These are phyloP conservation scores for Phlebiopsis flavidoalba DNA, from an alignment of 768 basidiomycete species.

Conservation along the genomic window DNA sequence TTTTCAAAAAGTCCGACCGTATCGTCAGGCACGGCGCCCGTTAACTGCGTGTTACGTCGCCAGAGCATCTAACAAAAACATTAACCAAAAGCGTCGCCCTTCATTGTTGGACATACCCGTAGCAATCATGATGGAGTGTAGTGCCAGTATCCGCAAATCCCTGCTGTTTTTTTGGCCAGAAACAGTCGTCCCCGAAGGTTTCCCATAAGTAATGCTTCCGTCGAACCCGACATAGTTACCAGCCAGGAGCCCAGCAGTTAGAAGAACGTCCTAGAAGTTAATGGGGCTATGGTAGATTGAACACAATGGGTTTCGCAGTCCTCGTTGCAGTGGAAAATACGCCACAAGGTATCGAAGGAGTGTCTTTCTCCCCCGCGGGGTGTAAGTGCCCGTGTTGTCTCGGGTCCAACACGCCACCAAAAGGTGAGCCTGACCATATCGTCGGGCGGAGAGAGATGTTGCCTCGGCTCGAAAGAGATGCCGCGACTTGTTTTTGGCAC, in stretches of 20 bases:
- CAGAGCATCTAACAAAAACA: constrained; percentile 23
- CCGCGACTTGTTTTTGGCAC: constrained; percentile 1
- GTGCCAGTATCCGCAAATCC: constrained; percentile 53
- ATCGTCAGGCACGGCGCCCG: constrained; percentile 24
- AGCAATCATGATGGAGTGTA: constrained; percentile 49
- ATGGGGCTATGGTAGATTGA: too few species aligned
- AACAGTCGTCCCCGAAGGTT: constrained; percentile 21
- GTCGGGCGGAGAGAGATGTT: neutral
- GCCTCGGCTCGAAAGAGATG: constrained; percentile 5
- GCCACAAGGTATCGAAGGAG: constrained; percentile 3
- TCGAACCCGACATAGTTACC: constrained; percentile 25
- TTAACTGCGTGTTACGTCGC: constrained; percentile 23
- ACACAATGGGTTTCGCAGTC: constrained; percentile 11
- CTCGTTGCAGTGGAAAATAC: neutral
- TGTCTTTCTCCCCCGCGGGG: too few species aligned
- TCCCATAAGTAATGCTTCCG: constrained; percentile 22
- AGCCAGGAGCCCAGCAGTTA: constrained; percentile 16
- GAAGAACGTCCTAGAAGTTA: too few species aligned
- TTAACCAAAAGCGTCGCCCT: neutral
- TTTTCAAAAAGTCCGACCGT: constrained; percentile 24
- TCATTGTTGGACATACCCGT: constrained; percentile 28
- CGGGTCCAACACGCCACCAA: neutral
- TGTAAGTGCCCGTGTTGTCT: constrained; percentile 3
- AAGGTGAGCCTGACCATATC: constrained; percentile 6
- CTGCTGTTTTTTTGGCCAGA: constrained; percentile 31